These are phyloP conservation scores for Aspergillus aculeatinus DNA, from an alignment of 2,329 filamentous ascomycete genomes.

Conservation along the genomic window DNA sequence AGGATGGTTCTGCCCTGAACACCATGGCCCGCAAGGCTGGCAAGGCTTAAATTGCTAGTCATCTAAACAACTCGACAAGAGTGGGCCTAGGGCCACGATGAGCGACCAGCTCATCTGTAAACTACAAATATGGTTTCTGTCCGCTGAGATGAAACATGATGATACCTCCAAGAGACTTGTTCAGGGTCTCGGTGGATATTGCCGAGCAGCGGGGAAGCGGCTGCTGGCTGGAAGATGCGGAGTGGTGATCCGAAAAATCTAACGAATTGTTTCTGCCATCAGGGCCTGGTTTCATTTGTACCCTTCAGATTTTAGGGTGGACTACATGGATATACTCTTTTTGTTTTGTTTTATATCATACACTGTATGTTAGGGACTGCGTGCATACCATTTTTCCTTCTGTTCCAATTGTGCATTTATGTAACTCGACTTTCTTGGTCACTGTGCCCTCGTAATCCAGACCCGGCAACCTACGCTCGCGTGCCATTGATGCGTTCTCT, in stretches of 20 bases:
- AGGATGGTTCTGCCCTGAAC: slow-evolving; percentile 95
- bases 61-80: neutral
- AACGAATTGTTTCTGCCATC: slow-evolving; percentile 34
- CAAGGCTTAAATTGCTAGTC: slow-evolving; percentile 27
- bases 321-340: slow-evolving; percentile 41
- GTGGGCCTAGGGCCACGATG: slow-evolving; percentile 4
- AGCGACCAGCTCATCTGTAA: slow-evolving; percentile 20
- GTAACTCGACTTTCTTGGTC: neutral
- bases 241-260: slow-evolving; percentile 37
- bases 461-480: neutral
- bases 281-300: slow-evolving; percentile 21
- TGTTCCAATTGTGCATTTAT: slow-evolving; percentile 15
- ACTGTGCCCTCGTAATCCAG: neutral
- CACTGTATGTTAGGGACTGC: slow-evolving; percentile 40
- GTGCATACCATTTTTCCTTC: slow-evolving; percentile 38
- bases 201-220: slow-evolving; percentile 17
- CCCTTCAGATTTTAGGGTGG: slow-evolving; percentile 33
- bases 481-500: neutral
- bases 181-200: slow-evolving; percentile 2
- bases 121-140: slow-evolving; percentile 26
- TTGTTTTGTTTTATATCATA: slow-evolving; percentile 34
- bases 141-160: slow-evolving; percentile 12
- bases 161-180: slow-evolving; percentile 2
- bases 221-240: slow-evolving; percentile 28
- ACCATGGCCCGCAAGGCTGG: slow-evolving; percentile 79